Conservation (phyloP, 1,284 basidiomycete genomes). For the Naganishia cerealis region DNA sequence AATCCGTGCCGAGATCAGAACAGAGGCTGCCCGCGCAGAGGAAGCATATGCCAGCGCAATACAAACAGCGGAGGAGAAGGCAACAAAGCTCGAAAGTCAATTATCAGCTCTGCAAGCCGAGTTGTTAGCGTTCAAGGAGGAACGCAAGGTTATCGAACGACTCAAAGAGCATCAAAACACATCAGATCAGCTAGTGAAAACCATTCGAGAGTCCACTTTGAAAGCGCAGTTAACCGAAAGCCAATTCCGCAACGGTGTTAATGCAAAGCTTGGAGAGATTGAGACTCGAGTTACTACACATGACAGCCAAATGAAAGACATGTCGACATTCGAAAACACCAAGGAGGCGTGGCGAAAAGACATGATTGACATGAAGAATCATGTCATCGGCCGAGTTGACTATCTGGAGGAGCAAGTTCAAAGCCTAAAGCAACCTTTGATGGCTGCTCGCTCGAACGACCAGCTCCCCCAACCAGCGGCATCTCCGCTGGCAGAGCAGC, state of each 20-base stretch:
- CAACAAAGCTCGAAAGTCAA: conserved; percentile 4
- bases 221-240: conserved; percentile 7
- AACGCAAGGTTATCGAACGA: conserved; percentile 19
- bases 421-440: conserved; percentile 3
- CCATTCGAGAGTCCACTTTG: conserved; percentile 12
- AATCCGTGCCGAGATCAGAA: conserved; percentile 12
- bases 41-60: conserved; percentile 16
- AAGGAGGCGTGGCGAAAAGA: conserved; percentile 24
- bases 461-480: not conserved
- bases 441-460: conserved; percentile 5
- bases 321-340: conserved; percentile 9
- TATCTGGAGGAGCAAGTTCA: conserved; percentile 17
- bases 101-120: conserved; percentile 6
- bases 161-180: conserved; percentile 6
- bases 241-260: not conserved
- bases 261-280: not conserved
- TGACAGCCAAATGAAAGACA: not conserved
- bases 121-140: conserved; percentile 11
- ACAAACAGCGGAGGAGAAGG: conserved; percentile 18
- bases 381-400: conserved; percentile 21
- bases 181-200: conserved; percentile 3
- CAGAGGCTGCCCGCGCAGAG: conserved; percentile 18
- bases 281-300: not conserved
- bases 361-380: conserved; percentile 28
- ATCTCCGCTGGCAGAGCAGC: not conserved